Evolutionary conservation across 2,329 filamentous ascomycete species (phyloP), one percentile per base, ranked within the genome.

Genomic region (Hysterium pulicare): DNA sequence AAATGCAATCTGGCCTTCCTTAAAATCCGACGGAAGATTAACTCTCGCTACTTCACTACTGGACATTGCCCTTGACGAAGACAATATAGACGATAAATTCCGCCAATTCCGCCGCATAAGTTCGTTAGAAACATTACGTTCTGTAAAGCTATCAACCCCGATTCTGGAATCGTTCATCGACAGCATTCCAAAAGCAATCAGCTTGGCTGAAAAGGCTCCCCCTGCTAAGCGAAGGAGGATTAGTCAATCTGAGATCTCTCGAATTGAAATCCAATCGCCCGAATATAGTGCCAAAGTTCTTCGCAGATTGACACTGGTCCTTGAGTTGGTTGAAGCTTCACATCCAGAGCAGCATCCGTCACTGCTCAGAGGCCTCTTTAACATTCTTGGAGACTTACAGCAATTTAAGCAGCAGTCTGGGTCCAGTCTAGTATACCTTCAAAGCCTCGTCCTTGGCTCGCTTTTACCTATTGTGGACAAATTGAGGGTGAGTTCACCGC

Each of bases 361-460:
- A 57, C 74, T 98, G 30, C 76, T 95, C 5, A 82, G 83, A 45
- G 82, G 81, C 21, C 74, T 98, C 3, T 98, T 97, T 70, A 83
- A 84, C 43, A 79, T 87, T 1, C 78, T 98, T n/a, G 84, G 85
- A 4, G 87, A 95, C 58, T 76, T 98, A 19, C 90, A 95, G 55
- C 85, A 89, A 47, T 86, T 93, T 62, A 86, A 87, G 62, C 79
- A 82, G 20, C 81, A 91, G 44, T 82, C 90, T 20, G 84, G 87
- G 32, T 91, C 90, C 0, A 90, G 94, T 61, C 78, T 96, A 47
- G 88, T 90, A 13, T 97, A 97, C 69, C 74, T 97, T 32, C 86
- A 97, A 63, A 88, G 86, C 51, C 71, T 97, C 40, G 83, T 93
- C 6, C 77, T 98, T 30, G 81, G 86, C 50, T 90, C 87, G 54